Percentiles rank a stretch among this genome's conserved stretches.
phyloP scores from a whole-genome alignment of 208 protist species.

The Leishmania mexicana region DNA sequence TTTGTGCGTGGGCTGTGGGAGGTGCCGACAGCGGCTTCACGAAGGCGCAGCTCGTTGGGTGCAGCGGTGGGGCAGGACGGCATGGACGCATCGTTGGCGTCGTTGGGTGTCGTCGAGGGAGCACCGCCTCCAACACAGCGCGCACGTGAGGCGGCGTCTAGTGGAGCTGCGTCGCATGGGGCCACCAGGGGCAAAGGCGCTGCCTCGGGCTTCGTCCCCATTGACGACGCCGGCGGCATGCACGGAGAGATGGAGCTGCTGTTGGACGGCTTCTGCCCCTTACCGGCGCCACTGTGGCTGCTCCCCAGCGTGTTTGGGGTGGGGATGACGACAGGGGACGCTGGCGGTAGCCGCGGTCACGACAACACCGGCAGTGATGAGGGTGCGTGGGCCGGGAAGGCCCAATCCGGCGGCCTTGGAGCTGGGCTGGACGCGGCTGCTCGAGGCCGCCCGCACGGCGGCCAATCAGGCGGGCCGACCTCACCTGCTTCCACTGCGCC shows the following conservation, averaged over 20 bases:
- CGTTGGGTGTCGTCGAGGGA: conserved; percentile 3
- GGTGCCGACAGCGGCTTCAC: neutral
- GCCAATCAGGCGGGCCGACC: neutral
- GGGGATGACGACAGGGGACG: neutral
- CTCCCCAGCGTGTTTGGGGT: conserved; percentile 31
- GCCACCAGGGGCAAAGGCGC: neutral
- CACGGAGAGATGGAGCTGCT: conserved; percentile 28
- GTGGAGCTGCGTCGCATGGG: neutral
- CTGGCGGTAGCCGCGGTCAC: neutral
- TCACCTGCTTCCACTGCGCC: neutral
- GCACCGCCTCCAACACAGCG: neutral
- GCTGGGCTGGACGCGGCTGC: neutral
- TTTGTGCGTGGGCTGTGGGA: conserved; percentile 29
- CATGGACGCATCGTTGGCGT: neutral
- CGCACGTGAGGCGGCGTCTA: neutral
- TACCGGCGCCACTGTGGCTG: conserved; percentile 46
- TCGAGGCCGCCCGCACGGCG: neutral
- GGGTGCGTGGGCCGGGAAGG: neutral
- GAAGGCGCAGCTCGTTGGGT: neutral
- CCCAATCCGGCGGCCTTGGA: neutral
- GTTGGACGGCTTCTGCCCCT: conserved; percentile 26
- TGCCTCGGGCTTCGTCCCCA: neutral
- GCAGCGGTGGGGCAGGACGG: too few species aligned
- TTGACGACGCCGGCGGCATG: conserved; percentile 13
- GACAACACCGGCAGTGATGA: conserved; percentile 2